These are phyloP conservation scores for Pulveroboletus sp. DNA, from an alignment of 768 basidiomycete species.

Conservation along the genomic window DNA sequence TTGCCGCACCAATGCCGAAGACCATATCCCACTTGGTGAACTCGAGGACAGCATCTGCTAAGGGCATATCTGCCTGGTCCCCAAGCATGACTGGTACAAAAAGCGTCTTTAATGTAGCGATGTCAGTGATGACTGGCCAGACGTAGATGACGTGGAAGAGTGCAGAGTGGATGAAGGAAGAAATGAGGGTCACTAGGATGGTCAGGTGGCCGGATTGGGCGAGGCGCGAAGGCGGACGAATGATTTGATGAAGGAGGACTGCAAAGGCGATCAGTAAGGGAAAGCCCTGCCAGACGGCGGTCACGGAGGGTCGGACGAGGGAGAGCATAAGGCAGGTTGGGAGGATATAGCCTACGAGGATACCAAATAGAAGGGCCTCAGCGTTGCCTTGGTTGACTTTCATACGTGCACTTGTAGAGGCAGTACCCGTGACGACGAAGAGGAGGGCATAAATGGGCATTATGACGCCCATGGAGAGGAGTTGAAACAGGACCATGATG, in stretches of 20 bases:
- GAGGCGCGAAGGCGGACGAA: constrained; percentile 29
- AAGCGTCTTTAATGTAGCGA: constrained; percentile 1
- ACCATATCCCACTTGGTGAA: constrained; percentile 52
- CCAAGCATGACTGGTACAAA: constrained; percentile 11
- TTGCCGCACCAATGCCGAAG: constrained; percentile 37
- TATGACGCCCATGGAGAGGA: constrained; percentile 39
- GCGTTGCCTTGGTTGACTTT: constrained; percentile 44
- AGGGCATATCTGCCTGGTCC: background rate
- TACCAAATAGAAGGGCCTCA: constrained; percentile 49
- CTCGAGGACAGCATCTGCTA: constrained; percentile 24
- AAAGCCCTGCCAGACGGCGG: constrained; percentile 53
- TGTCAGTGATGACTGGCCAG: constrained; percentile 12
- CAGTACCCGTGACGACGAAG: constrained; percentile 39
- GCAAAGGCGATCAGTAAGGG: constrained; percentile 47
- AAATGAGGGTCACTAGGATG: constrained; percentile 13
- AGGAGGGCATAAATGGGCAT: constrained; percentile 47
- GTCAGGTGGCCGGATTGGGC: constrained; percentile 20
- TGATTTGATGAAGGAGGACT: constrained; percentile 35
- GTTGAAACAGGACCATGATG: constrained; percentile 41
- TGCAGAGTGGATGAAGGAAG: constrained; percentile 20
- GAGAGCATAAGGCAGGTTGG: constrained; percentile 45
- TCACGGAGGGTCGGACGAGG: constrained; percentile 40
- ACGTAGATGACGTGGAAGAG: constrained; percentile 26
- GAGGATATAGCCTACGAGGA: constrained; percentile 43
- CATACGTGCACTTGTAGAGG: constrained; percentile 17